These are phyloP conservation scores for Paramyrothecium roridum DNA, from an alignment of 2,329 filamentous ascomycete species.

Conservation along the genomic window DNA sequence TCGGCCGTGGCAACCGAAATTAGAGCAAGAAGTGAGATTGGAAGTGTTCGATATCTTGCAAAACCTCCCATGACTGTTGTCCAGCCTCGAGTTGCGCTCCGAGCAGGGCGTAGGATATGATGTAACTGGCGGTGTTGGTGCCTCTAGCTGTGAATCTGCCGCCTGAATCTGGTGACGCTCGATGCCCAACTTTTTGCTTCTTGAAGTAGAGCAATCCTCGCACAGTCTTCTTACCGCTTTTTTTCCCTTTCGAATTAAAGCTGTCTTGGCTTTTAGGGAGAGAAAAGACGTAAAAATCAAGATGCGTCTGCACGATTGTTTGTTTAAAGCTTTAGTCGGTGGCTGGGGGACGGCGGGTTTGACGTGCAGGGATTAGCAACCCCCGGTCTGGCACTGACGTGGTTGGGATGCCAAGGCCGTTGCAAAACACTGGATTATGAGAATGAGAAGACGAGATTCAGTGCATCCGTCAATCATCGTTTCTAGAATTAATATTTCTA, in stretches of 20 bases:
- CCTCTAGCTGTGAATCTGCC: too few relatives aligned
- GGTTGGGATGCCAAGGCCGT: background rate
- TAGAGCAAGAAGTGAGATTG: constrained; percentile 43
- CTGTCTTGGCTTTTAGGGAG: background rate
- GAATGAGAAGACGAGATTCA: too few relatives aligned
- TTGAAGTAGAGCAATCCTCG: too few relatives aligned
- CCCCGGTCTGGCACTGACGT: background rate
- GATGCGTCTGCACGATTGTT: background rate
- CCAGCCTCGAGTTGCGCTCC: too few relatives aligned
- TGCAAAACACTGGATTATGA: too few relatives aligned
- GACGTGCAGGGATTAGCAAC: background rate
- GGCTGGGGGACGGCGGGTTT: background rate
- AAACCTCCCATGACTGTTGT: background rate
- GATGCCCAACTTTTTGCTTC: too few relatives aligned
- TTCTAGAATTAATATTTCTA: background rate
- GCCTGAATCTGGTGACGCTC: too few relatives aligned
- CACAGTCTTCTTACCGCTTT: too few relatives aligned
- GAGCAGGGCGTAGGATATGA: too few relatives aligned
- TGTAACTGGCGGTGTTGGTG: too few relatives aligned
- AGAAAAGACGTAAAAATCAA: too few relatives aligned
- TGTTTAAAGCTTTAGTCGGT: background rate
- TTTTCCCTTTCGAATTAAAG: background rate
- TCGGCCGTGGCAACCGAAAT: constrained; percentile 33
- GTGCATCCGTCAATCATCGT: too few relatives aligned
- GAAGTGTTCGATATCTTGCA: constrained; percentile 32